Conservation (phyloP, 129 eudicot species). For the Heracleum sosnowskyi region DNA sequence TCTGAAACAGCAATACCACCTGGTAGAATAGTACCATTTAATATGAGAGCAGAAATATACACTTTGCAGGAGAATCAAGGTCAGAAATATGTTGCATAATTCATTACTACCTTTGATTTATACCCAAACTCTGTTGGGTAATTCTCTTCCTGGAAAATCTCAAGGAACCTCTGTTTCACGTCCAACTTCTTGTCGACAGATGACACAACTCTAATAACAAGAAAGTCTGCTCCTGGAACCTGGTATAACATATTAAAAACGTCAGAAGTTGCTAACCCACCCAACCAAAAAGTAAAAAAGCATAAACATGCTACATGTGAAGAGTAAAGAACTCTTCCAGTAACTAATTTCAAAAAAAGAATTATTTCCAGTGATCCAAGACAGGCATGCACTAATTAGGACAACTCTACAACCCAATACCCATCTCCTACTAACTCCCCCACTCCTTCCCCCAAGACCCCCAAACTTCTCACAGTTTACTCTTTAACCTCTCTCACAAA, state of each 20-base stretch:
- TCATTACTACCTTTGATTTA: slow-evolving; percentile 68
- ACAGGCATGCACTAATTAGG: background rate
- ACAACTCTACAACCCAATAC: background rate
- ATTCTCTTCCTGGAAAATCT: slow-evolving; percentile 79
- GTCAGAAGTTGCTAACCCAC: background rate
- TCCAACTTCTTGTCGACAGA: slow-evolving; percentile 97
- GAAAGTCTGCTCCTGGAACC: slow-evolving; percentile 94
- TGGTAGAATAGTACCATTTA: slow-evolving; percentile 20
- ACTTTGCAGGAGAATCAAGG: background rate
- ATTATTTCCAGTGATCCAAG: background rate
- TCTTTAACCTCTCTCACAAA: background rate
- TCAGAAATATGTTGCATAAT: background rate
- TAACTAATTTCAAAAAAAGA: background rate
- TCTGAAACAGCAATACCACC: slow-evolving; percentile 85
- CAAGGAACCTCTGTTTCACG: slow-evolving; percentile 75
- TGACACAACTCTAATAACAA: slow-evolving; percentile 90
- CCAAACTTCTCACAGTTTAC: background rate
- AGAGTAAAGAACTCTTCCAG: background rate
- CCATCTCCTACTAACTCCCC: background rate
- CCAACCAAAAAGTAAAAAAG: no score
- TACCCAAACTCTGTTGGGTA: slow-evolving; percentile 76
- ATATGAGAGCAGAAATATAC: slow-evolving; percentile 8
- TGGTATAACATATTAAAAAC: slow-evolving; percentile 11
- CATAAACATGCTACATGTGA: background rate
- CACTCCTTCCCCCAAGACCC: background rate